These are phyloP conservation scores for Melampsora americana DNA, from an alignment of 1,284 basidiomycete genomes.

Conservation along the genomic window DNA sequence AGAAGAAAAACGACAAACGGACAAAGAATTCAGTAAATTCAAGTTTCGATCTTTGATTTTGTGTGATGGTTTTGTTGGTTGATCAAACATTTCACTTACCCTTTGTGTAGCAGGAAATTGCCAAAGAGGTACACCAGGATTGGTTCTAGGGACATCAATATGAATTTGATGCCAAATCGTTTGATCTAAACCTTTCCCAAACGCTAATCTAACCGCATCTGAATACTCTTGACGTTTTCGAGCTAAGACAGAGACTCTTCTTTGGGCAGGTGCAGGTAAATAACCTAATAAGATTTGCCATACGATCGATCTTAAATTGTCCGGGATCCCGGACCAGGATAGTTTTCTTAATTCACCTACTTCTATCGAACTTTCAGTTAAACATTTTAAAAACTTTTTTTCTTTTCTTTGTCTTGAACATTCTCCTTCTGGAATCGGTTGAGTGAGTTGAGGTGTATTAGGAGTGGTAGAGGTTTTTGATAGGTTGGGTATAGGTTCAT, in stretches of 20 bases:
- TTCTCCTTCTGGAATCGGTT: neutral
- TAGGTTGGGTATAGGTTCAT: neutral
- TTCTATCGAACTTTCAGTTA: constrained; percentile 58
- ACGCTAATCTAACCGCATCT: constrained; percentile 84
- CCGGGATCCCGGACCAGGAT: constrained; percentile 92
- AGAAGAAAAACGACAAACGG: neutral
- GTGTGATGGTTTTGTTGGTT: no score
- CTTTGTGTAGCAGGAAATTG: constrained; percentile 80
- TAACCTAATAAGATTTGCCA: constrained; percentile 96
- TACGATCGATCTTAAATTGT: constrained; percentile 79
- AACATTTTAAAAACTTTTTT: constrained; percentile 49
- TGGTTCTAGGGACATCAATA: constrained; percentile 88
- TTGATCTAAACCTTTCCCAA: constrained; percentile 82
- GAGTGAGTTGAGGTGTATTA: neutral
- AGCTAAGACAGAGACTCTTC: constrained; percentile 71
- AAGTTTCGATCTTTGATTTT: no score
- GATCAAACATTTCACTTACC: constrained; percentile 61
- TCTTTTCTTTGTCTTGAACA: neutral
- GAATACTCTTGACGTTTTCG: constrained; percentile 90
- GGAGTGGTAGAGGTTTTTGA: neutral
- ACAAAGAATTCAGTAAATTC: neutral
- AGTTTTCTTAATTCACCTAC: constrained; percentile 79
- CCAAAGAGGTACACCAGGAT: constrained; percentile 87
- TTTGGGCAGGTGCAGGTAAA: constrained; percentile 76
- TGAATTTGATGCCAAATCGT: constrained; percentile 97